phyloP scores from a whole-genome alignment of 345 rosid species.

The Citrus maxima region DNA sequence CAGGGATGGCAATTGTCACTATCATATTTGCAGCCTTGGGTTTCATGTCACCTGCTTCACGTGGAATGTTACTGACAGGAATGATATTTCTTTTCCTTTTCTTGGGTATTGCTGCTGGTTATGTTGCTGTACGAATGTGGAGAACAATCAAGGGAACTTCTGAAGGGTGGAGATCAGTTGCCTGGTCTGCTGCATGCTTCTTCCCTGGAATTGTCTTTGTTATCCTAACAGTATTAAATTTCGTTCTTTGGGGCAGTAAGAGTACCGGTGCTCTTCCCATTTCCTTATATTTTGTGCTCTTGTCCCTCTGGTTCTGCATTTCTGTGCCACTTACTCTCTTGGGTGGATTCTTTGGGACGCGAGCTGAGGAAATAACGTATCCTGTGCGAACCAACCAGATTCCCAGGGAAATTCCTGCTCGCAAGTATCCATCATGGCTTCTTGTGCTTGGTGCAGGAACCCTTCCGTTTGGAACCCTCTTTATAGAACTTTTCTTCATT shows the following conservation, averaged over 20 bases:
- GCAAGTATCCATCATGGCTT: constrained; percentile 83
- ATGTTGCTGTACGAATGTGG: constrained; percentile 72
- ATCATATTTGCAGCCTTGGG: constrained; percentile 76
- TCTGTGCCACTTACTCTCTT: constrained; percentile 75
- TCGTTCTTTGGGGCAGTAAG: constrained; percentile 72
- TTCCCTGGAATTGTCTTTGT: constrained; percentile 82
- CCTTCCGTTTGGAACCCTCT: constrained; percentile 76
- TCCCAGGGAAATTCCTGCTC: constrained; percentile 81
- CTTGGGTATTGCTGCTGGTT: constrained; percentile 71
- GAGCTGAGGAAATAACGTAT: constrained; percentile 58
- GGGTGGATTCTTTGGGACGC: constrained; percentile 73
- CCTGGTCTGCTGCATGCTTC: constrained; percentile 74
- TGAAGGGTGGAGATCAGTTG: constrained; percentile 73
- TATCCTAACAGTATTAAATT: constrained; percentile 61
- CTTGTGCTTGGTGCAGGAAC: constrained; percentile 89
- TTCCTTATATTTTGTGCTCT: constrained; percentile 61
- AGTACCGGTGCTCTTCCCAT: constrained; percentile 83
- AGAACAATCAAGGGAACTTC: constrained; percentile 69
- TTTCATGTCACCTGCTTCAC: constrained; percentile 84
- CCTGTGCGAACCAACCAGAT: constrained; percentile 78
- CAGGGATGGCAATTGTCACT: constrained; percentile 77
- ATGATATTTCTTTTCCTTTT: constrained; percentile 78
- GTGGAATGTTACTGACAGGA: constrained; percentile 86
- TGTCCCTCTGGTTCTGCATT: constrained; percentile 81
- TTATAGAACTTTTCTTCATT: constrained; percentile 78